Base-by-base conservation (phyloP, 2,329 filamentous ascomycete genomes). In the Fusarium clavum region DNA sequence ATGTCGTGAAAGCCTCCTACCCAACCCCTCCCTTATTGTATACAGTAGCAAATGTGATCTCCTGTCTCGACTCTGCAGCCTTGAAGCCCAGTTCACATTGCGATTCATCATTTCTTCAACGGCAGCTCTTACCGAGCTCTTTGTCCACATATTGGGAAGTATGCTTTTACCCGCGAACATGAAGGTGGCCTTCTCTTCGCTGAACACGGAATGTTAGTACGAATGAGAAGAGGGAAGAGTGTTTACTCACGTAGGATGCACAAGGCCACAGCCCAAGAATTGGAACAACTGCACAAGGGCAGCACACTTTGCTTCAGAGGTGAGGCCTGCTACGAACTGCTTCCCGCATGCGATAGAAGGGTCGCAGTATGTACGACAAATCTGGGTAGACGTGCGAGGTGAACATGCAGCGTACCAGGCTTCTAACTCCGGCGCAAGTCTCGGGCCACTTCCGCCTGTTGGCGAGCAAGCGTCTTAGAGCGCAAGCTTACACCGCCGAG, bases 221-320 rank as follows among this genome's bases (percentile, higher is more conserved):
- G 7, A 13, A 4, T 3, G 2, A 4, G 0, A 14, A n/a, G 13
- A 12, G 30, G 5, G 5, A n/a, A 20, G 11, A 14, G 3, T n/a
- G 2, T 10, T 25, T 6, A 51, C 47, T 7, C 9, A 38, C 47
- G 16, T 18, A 4, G 5, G 7, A 13, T 34, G 12, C 2, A 49
- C 4, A 22, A 5, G 29, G 29, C 14, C 7, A 5, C 6, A 24
- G 34, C 16, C 9, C 7, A 4, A 51, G 16, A 7, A 7, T 12
- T 3, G 34, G 30, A 7, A 38, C 7, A 12, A 7, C 22, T n/a
- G 14, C 0, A 5, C 7, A 4, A 51, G 5, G 5, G 30, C 47
- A 25, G 22, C 22, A 18, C 12, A 11, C 22, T n/a, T 51, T 9
- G 14, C 2, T 9, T 18, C 47, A 34, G 30, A 22, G 6, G 30